Conservation (phyloP, 169 alveolate genomes). For the Prorocentrum cordatum region DNA sequence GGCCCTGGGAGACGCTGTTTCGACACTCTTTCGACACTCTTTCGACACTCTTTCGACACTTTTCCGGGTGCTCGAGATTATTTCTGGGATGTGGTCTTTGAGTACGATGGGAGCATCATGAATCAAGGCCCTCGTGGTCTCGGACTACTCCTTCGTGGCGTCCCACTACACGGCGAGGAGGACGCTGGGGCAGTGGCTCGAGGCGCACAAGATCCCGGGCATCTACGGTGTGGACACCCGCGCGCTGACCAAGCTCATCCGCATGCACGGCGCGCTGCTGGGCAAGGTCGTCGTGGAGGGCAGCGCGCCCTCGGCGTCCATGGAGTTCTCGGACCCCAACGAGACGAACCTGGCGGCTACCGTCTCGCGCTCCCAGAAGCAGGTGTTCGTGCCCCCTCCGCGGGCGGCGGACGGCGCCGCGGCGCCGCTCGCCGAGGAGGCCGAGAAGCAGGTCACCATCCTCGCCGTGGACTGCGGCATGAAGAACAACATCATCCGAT, state of each 20-base stretch:
- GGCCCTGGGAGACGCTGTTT: too few relatives aligned
- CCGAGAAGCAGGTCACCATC: constrained; percentile 57
- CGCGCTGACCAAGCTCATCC: constrained; percentile 80
- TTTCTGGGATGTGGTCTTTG: too few relatives aligned
- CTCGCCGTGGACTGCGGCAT: constrained; percentile 83
- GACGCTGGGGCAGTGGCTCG: too few relatives aligned
- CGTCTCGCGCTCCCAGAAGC: constrained; percentile 67
- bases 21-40: too few relatives aligned
- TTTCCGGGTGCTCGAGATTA: too few relatives aligned
- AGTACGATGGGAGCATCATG: too few relatives aligned
- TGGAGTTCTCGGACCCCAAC: constrained; percentile 53
- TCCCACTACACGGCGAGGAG: constrained; percentile 78
- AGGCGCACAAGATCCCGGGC: constrained; percentile 67
- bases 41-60: too few relatives aligned
- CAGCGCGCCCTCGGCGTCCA: not conserved
- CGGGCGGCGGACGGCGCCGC: too few relatives aligned
- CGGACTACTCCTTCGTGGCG: constrained; percentile 77
- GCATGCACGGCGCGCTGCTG: constrained; percentile 78
- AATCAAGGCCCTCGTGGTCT: constrained; percentile 80
- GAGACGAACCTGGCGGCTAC: constrained; percentile 51
- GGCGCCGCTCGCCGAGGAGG: too few relatives aligned
- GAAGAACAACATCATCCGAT: constrained; percentile 81
- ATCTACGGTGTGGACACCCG: constrained; percentile 82
- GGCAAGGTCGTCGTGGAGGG: constrained; percentile 76
- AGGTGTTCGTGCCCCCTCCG: too few relatives aligned